Evolutionary conservation across 1,284 basidiomycete species (phyloP), one percentile per base, ranked within the genome.

Genomic region (Cryptococcus neoformans): DNA sequence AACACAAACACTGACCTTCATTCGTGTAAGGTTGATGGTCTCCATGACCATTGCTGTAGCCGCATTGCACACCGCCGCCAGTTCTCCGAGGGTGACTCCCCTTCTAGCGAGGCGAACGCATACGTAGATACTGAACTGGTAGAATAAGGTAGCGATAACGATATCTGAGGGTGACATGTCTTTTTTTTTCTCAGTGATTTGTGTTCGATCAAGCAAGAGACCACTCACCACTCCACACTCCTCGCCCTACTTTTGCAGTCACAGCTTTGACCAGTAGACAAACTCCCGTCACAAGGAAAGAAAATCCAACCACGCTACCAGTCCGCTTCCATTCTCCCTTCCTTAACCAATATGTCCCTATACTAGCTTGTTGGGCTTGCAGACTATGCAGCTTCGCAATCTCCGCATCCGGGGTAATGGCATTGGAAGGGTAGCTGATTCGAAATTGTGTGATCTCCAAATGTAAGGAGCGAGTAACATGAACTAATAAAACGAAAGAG

Each of bases 81-180:
- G 83, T 74, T 99, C 96, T 49, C 96, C 96, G 1, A 99, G 82
- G 0, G 95, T 99, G 76, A 98, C 95, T 11, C 90, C 91, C 28
- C 89, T 85, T 64, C 96, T 87, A 0, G 93, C 95, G 38, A 99
- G 81, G 21, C 95, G 84, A 50, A 96, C 84, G 53, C 90, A 90
- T 49, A 89, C 83, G 73, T 98, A 99, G 53, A 98, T 81, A 46
- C 90, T 87, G 66, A 92, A 87, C 72, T 99, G 96, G 76, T 89
- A 98, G 78, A 95, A 90, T 47, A 90, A 73, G 0, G 91, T 86
- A 21, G 85, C 83, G 10, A 88, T 80, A 16, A 85, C 78, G 50
- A 92, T 82, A 70, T 99, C 95, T 59, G 90, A 85, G 61, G 84
- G 81, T 63, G 83, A 85, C 75, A 93, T 80, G 79, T 91, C 88